Conservation (phyloP, 495 filamentous ascomycete species). For the Neurospora sublineolata region DNA sequence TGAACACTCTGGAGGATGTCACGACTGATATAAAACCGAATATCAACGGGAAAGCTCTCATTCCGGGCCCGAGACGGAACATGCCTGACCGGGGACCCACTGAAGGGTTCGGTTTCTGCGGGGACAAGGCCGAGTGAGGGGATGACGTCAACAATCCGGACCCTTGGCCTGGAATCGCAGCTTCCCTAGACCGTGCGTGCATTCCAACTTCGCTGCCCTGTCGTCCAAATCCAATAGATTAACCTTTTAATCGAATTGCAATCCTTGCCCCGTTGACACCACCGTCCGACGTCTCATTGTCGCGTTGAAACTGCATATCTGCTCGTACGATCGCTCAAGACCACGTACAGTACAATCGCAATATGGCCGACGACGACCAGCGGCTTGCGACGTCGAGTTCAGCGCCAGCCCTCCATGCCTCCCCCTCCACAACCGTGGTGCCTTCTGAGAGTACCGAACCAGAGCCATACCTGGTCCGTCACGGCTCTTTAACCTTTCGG, state of each 20-base stretch:
- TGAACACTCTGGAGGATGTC: neutral
- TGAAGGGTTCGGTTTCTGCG: neutral
- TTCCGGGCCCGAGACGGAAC: neutral
- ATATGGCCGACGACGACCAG: neutral
- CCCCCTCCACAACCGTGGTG: neutral
- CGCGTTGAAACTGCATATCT: neutral
- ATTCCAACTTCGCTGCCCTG: neutral
- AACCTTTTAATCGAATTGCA: neutral
- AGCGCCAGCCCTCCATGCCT: neutral
- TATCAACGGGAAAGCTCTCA: neutral
- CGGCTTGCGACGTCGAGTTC: neutral
- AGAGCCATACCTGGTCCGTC: neutral
- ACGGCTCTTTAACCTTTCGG: slow-evolving; percentile 3
- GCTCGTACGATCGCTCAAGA: neutral
- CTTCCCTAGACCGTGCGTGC: neutral
- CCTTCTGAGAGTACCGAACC: neutral
- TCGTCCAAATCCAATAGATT: neutral
- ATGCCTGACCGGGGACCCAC: neutral
- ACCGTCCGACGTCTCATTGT: neutral
- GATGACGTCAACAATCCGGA: neutral
- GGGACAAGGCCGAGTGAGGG: neutral
- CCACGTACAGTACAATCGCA: neutral
- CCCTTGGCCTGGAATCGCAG: neutral
- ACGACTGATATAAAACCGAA: neutral
- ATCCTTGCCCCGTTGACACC: neutral